phyloP scores from a whole-genome alignment of 2,329 filamentous ascomycete species.

The Hymenoscyphus albidus region DNA sequence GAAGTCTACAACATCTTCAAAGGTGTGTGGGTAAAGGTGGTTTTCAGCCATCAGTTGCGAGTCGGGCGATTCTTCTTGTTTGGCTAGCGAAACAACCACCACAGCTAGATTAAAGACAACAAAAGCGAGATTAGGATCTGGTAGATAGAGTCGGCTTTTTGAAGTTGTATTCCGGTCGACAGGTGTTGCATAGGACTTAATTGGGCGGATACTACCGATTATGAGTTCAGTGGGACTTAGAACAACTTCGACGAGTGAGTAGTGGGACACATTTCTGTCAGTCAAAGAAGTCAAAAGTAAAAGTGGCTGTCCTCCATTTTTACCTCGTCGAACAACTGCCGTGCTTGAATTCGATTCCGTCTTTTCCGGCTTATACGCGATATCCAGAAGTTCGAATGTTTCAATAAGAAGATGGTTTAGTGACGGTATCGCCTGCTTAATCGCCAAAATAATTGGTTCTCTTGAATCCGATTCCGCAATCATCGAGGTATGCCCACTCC shows the following conservation, averaged over 20 bases:
- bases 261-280: slow-evolving; percentile 52
- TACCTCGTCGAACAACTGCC: slow-evolving; percentile 49
- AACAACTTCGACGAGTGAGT: slow-evolving; percentile 70
- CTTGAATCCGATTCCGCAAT: slow-evolving; percentile 68
- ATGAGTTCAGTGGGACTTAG: slow-evolving; percentile 51
- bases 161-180: slow-evolving; percentile 36
- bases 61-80: slow-evolving; percentile 66
- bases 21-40: slow-evolving; percentile 60
- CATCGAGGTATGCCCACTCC: slow-evolving; percentile 76
- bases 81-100: slow-evolving; percentile 69
- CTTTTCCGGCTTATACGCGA: slow-evolving; percentile 63
- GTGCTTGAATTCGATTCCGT: slow-evolving; percentile 50
- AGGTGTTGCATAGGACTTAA: slow-evolving; percentile 60
- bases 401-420: slow-evolving; percentile 49
- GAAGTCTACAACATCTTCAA: slow-evolving; percentile 85
- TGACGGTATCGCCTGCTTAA: slow-evolving; percentile 53
- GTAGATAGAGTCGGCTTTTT: slow-evolving; percentile 70
- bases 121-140: slow-evolving; percentile 75
- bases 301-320: slow-evolving; percentile 49
- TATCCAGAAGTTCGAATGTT: slow-evolving; percentile 73
- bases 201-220: slow-evolving; percentile 64
- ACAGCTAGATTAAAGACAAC: slow-evolving; percentile 75
- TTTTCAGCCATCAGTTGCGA: slow-evolving; percentile 69
- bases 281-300: slow-evolving; percentile 59
- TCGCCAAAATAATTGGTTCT: slow-evolving; percentile 57